Evolutionary conservation across 176 grass and related monocot genomes (phyloP), one percentile per base, ranked within the genome.

Genomic region (Juncus inflexus): DNA sequence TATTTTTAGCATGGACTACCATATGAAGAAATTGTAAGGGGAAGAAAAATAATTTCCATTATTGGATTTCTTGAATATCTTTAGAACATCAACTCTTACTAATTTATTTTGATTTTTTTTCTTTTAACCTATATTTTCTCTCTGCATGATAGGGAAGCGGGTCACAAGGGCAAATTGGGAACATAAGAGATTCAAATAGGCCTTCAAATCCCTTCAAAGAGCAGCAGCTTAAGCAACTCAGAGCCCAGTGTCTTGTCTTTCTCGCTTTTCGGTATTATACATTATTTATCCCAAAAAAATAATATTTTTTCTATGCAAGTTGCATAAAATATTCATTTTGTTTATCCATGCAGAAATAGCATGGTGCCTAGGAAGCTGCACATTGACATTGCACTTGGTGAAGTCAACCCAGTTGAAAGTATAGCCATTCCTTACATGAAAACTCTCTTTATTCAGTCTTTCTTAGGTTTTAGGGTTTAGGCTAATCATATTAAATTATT

Each of bases 171-270:
- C 76, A 83, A 42, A 83, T 85, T 61, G 72, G 77, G 69, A 70
- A 80, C 61, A 63, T 40, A 41, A 83, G 68, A 75, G 78, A 90
- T 50, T 78, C 50, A 37, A 90, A 66, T 55, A 72, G 42, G 12
- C 41, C 50, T 36, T 75, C 86, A 40, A 83, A 50, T 61, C 89
- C 78, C 74, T 99, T 99, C 76, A 92, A 86, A 87, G 94, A 99
- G 56, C 94, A 92, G 15, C 94, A 99, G 78, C 62, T 92, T 73
- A 99, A 92, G 74, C 94, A 99, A 73, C 94, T 99, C 78, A 89
- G 94, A 84, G 94, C 94, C 38, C 94, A 99, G 70, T 99, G 94
- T 64, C 82, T 99, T 68, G 88, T 99, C 68, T 99, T 99, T 89
- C 88, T 99, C 92, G 88, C 94, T 72, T 99, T 99, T 63, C 92